Base-by-base conservation (phyloP, 2,329 filamentous ascomycete genomes). In the Hypoxylon sp. region DNA sequence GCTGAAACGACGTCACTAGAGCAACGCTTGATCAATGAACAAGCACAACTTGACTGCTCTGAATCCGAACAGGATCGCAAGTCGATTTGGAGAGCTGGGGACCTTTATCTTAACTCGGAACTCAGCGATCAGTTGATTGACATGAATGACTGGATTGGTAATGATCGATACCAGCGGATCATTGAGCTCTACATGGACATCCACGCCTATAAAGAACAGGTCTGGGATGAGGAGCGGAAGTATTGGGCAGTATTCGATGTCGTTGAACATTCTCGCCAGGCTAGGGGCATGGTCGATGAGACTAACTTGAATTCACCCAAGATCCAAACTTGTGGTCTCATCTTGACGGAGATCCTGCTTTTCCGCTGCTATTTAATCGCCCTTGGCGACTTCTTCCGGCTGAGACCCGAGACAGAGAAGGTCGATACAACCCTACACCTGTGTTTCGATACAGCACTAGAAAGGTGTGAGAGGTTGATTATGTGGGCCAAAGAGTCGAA, bases 381-480 rank as follows among this genome's bases (percentile, higher is more conserved):
- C 2, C 13, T 59, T n/a, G 30, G 34, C 7, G 56, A 57, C 17
- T 59, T 59, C 8, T 3, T 57, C 2, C 9, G 27, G 21, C 26
- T 57, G 32, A 46, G 29, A 36, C 31, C 7, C 13, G 12, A 11
- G 27, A 17, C 38, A 16, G 53, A 27, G 50, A 59, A 54, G 20
- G 16, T 21, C 7, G 4, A 13, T 7, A 27, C 21, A 11, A 8
- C 3, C 7, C 11, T 72, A 60, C 41, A 37, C 32, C n/a, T 17
- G 62, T 5, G 46, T 16, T 7, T 43, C 11, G n/a, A 25, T 2
- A 21, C 23, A 5, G 12, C 40, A 16, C 65, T 71, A 3, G 31
- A 62, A 0, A 69, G 74, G 9, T 80, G 77, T 55, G 34, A 67
- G 1, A 34, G 29, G 0, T 62, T 83, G n/a, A 70, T 76, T 13